Evolutionary conservation across 257 asterid genomes (phyloP).

Genomic region (Solanum bukasovii): DNA sequence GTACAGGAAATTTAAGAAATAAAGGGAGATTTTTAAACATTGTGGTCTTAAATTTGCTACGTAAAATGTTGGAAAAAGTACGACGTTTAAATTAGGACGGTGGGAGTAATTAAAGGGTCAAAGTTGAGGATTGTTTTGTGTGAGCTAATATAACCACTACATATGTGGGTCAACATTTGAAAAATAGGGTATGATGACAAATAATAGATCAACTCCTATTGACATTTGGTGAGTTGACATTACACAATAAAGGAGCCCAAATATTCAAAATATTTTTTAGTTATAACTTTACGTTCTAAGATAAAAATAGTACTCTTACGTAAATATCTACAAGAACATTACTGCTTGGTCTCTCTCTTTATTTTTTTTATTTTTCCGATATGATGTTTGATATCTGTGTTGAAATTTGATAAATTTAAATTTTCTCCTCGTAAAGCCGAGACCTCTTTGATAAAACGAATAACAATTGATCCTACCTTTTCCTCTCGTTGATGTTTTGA

Average conservation of each 20-base stretch:
- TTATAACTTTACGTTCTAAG: not conserved
- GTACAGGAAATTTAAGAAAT: not conserved
- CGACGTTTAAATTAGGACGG: not conserved
- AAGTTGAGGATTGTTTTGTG: not conserved
- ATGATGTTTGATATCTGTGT: accelerated
- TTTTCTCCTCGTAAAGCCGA: not conserved
- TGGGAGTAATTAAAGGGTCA: not conserved
- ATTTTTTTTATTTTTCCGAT: accelerated
- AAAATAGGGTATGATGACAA: not conserved
- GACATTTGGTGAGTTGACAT: not conserved
- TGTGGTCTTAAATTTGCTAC: too few relatives aligned
- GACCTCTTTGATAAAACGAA: not conserved
- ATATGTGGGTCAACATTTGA: not conserved
- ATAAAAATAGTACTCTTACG: not conserved
- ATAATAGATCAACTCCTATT: not conserved
- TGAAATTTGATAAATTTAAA: accelerated
- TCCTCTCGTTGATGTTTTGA: not conserved
- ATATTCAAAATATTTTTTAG: not conserved
- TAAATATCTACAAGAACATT: not conserved
- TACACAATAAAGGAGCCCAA: not conserved
- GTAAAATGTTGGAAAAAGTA: too few relatives aligned
- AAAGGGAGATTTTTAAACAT: not conserved
- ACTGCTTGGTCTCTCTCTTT: not conserved
- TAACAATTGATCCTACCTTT: not conserved
- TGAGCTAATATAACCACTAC: not conserved